These are phyloP conservation scores for Venturia nashicola DNA, from an alignment of 2,329 filamentous ascomycete species.

Conservation along the genomic window DNA sequence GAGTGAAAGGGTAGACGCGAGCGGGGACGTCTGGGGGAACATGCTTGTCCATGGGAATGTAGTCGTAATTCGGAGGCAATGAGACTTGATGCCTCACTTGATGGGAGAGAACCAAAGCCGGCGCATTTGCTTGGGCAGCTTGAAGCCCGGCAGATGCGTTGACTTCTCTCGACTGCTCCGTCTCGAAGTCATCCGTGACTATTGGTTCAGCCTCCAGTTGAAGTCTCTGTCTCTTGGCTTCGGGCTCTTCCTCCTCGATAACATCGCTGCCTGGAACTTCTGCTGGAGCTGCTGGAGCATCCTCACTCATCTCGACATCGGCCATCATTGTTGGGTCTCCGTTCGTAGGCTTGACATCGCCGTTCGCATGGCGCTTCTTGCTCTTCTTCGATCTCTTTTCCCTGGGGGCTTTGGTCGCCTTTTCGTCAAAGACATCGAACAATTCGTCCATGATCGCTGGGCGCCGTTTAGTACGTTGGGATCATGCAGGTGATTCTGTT, in stretches of 20 bases:
- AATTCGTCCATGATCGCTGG: conserved; percentile 26
- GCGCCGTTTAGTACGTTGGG: background rate
- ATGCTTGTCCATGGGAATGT: conserved; percentile 89
- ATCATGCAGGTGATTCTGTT: background rate
- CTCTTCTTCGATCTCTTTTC: conserved; percentile 34
- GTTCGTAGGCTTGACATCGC: conserved; percentile 50
- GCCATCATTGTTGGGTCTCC: conserved; percentile 21
- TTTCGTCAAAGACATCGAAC: conserved; percentile 32
- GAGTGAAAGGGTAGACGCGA: conserved; percentile 71
- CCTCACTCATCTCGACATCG: conserved; percentile 35
- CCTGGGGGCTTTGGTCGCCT: conserved; percentile 14
- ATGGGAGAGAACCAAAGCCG: conserved; percentile 75
- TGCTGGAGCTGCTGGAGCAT: conserved; percentile 17
- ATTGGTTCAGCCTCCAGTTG: conserved; percentile 63
- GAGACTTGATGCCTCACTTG: conserved; percentile 98
- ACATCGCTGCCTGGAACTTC: conserved; percentile 19
- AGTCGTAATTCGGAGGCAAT: conserved; percentile 85
- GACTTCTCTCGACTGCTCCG: conserved; percentile 83
- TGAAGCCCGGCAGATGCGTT: conserved; percentile 62
- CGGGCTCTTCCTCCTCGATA: conserved; percentile 25
- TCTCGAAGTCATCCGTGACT: conserved; percentile 88
- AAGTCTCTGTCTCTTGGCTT: conserved; percentile 49
- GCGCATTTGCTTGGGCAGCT: conserved; percentile 45
- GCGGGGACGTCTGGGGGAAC: conserved; percentile 81
- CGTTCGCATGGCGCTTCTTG: conserved; percentile 81